phyloP scores from a whole-genome alignment of 495 filamentous ascomycete genomes.

The Aspergillus sclerotioniger region DNA sequence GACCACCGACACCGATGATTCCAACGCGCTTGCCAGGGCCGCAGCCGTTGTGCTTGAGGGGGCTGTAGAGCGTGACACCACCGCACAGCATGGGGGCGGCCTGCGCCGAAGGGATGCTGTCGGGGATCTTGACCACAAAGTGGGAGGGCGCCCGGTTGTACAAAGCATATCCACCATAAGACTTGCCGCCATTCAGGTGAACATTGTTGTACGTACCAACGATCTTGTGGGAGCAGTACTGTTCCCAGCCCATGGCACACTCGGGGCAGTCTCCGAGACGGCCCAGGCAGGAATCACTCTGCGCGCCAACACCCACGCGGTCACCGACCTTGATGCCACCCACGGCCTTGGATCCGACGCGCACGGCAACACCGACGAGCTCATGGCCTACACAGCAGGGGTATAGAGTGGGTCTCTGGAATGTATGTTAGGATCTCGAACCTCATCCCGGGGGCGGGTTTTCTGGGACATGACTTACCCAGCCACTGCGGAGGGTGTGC shows the following conservation, averaged over 20 bases:
- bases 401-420: conserved; percentile 54
- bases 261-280: conserved; percentile 63
- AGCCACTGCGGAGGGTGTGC: conserved; percentile 73
- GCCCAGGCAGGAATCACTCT: conserved; percentile 66
- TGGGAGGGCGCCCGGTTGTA: conserved; percentile 70
- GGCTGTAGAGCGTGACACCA: conserved; percentile 75
- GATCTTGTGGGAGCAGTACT: conserved; percentile 65
- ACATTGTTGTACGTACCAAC: conserved; percentile 41
- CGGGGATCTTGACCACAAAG: conserved; percentile 81
- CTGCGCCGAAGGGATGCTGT: conserved; percentile 49
- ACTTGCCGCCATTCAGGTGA: conserved; percentile 54
- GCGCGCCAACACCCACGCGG: conserved; percentile 84
- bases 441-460: background rate
- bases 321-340: conserved; percentile 74
- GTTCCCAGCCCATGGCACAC: conserved; percentile 60
- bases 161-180: conserved; percentile 67
- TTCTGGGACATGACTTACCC: conserved; percentile 43
- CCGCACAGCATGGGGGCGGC: conserved; percentile 87
- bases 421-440: conserved; percentile 9
- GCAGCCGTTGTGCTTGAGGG: conserved; percentile 67
- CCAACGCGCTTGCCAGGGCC: conserved; percentile 83
- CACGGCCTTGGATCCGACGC: conserved; percentile 66
- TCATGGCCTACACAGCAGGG: conserved; percentile 81
- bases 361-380: conserved; percentile 74
- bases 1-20: conserved; percentile 79